Conservation (phyloP, 495 filamentous ascomycete species). For the Tuber indicum region DNA sequence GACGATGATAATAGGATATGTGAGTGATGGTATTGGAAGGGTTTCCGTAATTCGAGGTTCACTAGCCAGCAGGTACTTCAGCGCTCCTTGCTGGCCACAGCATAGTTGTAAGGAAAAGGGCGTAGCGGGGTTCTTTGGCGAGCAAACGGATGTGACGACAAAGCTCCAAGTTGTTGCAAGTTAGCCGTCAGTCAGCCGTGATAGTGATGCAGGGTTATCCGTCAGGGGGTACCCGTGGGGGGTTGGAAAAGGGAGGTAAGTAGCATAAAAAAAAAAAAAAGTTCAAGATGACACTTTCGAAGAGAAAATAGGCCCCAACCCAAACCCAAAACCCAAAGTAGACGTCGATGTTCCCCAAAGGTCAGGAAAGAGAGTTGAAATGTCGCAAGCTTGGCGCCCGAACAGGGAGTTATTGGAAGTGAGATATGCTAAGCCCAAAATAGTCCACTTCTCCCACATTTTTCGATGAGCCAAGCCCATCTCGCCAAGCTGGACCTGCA, state of each 20-base stretch:
- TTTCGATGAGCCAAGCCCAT: not conserved
- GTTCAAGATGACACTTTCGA: not conserved
- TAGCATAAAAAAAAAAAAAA: not conserved
- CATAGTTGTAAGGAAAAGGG: constrained; percentile 16
- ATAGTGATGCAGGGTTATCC: not conserved
- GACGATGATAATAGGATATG: not conserved
- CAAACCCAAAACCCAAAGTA: not conserved
- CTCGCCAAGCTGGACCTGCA: constrained; percentile 2
- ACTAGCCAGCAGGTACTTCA: constrained; percentile 35
- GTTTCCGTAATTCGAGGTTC: constrained; percentile 10
- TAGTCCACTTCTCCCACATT: not conserved
- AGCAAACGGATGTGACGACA: not conserved
- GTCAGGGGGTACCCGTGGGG: not conserved
- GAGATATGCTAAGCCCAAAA: not conserved
- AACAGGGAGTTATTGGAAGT: not conserved
- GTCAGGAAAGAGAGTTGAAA: not conserved
- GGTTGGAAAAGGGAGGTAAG: not conserved
- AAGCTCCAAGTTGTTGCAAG: not conserved
- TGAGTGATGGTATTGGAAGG: not conserved
- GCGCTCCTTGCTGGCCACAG: constrained; percentile 27
- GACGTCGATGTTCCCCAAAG: not conserved
- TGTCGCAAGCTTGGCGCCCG: not conserved
- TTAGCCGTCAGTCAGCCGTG: not conserved
- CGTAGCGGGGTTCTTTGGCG: not conserved
- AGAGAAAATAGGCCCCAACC: not conserved